Conservation (phyloP, 192 early-diverging fungal genomes). For the Coemansia erecta region DNA sequence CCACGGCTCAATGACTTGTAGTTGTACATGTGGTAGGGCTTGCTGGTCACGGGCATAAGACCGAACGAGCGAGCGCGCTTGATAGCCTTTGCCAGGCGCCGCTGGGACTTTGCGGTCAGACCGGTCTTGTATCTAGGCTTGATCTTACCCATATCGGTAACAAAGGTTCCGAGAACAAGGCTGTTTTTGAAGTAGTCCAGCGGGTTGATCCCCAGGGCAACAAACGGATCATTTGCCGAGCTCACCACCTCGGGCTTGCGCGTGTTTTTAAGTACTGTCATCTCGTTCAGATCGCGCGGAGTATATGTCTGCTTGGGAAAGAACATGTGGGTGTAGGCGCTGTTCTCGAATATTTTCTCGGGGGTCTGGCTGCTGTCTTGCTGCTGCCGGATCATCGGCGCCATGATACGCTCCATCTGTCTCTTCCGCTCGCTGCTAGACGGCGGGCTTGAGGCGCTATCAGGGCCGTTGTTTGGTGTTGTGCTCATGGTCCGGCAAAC, state of each 20-base stretch:
- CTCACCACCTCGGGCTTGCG: constrained; percentile 1
- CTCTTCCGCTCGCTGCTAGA: too few species aligned
- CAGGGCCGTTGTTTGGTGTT: background rate
- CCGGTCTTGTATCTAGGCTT: constrained; percentile 60
- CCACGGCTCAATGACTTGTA: constrained; percentile 19
- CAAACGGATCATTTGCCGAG: constrained; percentile 32
- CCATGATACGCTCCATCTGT: background rate
- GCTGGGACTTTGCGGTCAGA: constrained; percentile 62
- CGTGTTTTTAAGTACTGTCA: background rate
- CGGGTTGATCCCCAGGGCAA: constrained; percentile 37
- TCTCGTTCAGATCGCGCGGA: constrained; percentile 35
- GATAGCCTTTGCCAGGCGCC: constrained; percentile 60
- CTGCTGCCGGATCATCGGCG: constrained; percentile 3
- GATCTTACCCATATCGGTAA: constrained; percentile 63
- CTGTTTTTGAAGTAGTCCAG: constrained; percentile 56
- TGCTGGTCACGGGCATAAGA: constrained; percentile 49
- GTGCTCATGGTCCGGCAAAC: constrained; percentile 9
- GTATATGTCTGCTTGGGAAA: constrained; percentile 25
- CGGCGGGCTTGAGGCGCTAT: background rate
- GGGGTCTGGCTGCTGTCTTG: constrained; percentile 8
- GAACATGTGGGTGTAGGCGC: constrained; percentile 13
- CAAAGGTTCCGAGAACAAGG: constrained; percentile 55
- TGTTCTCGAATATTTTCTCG: constrained; percentile 19
- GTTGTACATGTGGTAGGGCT: constrained; percentile 20
- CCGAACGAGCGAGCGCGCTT: constrained; percentile 61